A percentile compares a stretch with the other conserved stretches of the same genome.
Evolutionary conservation across 257 asterid species (phyloP).

Genomic region (Lycium barbarum): DNA sequence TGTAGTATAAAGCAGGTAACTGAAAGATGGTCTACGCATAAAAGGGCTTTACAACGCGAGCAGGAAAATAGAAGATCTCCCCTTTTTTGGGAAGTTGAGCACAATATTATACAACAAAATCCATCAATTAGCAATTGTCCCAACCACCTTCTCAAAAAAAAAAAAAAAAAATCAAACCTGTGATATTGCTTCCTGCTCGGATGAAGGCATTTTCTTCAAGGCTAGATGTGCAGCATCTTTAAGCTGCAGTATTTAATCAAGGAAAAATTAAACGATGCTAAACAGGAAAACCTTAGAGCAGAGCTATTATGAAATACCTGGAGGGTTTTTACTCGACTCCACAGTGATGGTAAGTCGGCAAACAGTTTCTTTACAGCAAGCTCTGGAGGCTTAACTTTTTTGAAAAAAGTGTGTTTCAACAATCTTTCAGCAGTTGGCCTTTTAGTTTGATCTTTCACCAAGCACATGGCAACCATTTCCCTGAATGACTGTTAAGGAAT

Average conservation of each 20-base stretch:
- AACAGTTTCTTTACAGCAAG: conserved; percentile 80
- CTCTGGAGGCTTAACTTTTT: conserved; percentile 89
- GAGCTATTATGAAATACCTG: conserved; percentile 60
- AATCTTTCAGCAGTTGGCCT: conserved; percentile 97
- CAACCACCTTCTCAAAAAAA: conserved; percentile 54
- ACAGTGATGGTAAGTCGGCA: conserved; percentile 84
- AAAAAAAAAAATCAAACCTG: conserved; percentile 57
- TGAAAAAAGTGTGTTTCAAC: conserved; percentile 91
- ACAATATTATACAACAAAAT: neutral
- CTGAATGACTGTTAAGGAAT: conserved; percentile 75
- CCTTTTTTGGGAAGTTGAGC: neutral
- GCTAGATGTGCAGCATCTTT: conserved; percentile 99
- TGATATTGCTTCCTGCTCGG: conserved; percentile 96
- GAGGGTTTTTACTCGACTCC: conserved; percentile 92
- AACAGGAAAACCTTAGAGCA: conserved; percentile 24
- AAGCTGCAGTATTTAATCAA: conserved; percentile 56
- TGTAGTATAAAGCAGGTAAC: conserved; percentile 23
- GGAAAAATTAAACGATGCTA: conserved; percentile 31
- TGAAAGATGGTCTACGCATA: neutral
- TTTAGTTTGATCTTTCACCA: conserved; percentile 98
- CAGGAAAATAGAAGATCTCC: neutral
- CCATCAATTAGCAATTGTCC: conserved; percentile 28
- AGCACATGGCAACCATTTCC: conserved; percentile 99
- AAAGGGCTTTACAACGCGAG: neutral
- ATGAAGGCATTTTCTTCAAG: conserved; percentile 83